These are phyloP conservation scores for Oryza meridionalis DNA, from an alignment of 176 grass and related monocot species.

Conservation along the genomic window DNA sequence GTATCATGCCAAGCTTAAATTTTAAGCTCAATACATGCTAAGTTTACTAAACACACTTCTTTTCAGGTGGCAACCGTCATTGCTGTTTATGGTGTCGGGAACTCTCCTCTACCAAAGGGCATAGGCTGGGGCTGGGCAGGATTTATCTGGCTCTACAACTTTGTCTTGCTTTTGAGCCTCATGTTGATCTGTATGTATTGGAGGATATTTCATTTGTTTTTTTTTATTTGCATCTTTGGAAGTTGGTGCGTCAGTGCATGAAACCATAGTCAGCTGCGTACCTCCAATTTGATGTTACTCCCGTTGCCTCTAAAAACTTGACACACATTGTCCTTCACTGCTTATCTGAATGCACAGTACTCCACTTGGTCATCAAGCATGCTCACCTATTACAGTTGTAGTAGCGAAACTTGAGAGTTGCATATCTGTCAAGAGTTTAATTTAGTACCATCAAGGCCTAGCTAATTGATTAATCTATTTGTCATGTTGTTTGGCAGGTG, in stretches of 20 bases:
- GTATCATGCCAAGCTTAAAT: background rate
- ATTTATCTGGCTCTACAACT: constrained; percentile 9
- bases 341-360: too few relatives aligned
- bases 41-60: background rate
- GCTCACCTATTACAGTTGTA: too few relatives aligned
- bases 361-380: too few relatives aligned
- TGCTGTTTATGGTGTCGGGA: constrained; percentile 13
- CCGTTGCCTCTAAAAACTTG: too few relatives aligned
- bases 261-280: background rate
- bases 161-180: background rate
- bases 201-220: background rate
- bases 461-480: too few relatives aligned
- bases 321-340: too few relatives aligned
- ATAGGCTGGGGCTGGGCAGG: constrained; percentile 11
- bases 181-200: constrained; percentile 10
- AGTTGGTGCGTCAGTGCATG: background rate
- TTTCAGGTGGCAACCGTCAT: constrained; percentile 20
- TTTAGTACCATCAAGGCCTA: too few relatives aligned
- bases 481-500: too few relatives aligned
- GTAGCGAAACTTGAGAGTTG: too few relatives aligned
- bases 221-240: background rate
- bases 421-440: too few relatives aligned
- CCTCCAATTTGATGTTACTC: too few relatives aligned
- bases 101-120: background rate
- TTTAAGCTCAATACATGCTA: background rate